Evolutionary conservation across 352 stramenopile genomes (phyloP), one percentile per base, ranked within the genome.

Genomic region (Globisporangium ultimum): DNA sequence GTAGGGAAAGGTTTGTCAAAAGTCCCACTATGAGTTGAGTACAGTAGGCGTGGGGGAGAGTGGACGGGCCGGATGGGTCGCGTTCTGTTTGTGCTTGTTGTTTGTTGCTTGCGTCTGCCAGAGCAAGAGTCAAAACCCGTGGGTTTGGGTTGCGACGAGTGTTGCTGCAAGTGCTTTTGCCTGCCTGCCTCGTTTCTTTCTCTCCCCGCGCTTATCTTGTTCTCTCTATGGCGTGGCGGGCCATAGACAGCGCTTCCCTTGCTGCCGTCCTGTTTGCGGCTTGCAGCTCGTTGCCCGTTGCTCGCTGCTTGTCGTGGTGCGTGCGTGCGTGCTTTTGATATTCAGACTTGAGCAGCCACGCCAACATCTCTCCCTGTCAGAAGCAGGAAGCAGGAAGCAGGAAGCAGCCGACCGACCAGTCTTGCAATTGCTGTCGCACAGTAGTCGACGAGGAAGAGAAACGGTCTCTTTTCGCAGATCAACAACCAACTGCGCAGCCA

Each of bases 311-410:
- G 38, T 3, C 34, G 32, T 55, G 43, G 32, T 18, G 15, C 13
- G 9, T 43, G 17, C 40, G 53, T 42, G 10, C 22, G 36, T 22
- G 18, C 40, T 58, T 28, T 24, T 49, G 32, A 50, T 58, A 50
- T 58, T 58, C 40, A 46, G n/a, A 42, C 40, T 58, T 42, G 41
- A 41, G 52, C 52, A 8, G 20, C 20, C 52, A 58, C 53, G 53
- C 41, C 53, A 18, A 50, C 53, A 58, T 58, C 53, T 57, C 51
- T 58, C 14, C 40, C 52, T 28, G 14, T 1, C n/a, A n/a, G n/a
- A n/a, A n/a, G n/a, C n/a, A n/a, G n/a, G n/a, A n/a, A n/a, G n/a
- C n/a, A n/a, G n/a, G n/a, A n/a, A n/a, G n/a, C n/a, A n/a, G n/a
- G n/a, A n/a, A n/a, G n/a, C 24, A 28, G 24, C 24, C 28, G 28